Percentiles rank a stretch among this genome's conserved stretches.
Conservation (phyloP, 495 filamentous ascomycete species). For the Letharia columbiana region DNA sequence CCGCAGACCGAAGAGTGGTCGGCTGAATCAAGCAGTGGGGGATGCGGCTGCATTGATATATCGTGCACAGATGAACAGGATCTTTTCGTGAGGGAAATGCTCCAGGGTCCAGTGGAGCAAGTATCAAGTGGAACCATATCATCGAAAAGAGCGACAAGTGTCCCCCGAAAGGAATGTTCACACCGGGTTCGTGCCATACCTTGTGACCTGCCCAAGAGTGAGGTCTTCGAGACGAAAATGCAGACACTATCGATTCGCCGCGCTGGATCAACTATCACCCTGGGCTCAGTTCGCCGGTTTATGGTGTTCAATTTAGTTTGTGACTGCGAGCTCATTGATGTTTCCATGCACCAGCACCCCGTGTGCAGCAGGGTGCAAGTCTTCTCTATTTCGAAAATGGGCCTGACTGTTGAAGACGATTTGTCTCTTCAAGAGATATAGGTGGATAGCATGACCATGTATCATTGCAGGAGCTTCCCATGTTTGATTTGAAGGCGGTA, state of each 20-base stretch:
- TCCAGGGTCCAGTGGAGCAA: background rate
- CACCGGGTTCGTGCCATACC: background rate
- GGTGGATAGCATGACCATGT: background rate
- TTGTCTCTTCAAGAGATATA: background rate
- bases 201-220: background rate
- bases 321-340: background rate
- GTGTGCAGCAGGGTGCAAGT: background rate
- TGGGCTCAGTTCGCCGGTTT: background rate
- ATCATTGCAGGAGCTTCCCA: background rate
- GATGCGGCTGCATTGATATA: background rate
- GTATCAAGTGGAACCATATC: background rate
- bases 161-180: background rate
- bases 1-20: slow-evolving; percentile 28
- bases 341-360: background rate
- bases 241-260: background rate
- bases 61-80: background rate
- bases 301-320: background rate
- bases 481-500: background rate
- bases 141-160: background rate
- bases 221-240: background rate
- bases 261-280: background rate
- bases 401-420: background rate
- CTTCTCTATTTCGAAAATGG: background rate
- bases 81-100: background rate
- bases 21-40: background rate